phyloP scores from a whole-genome alignment of 116 monocot species.

The Dioscorea cayenensis region DNA sequence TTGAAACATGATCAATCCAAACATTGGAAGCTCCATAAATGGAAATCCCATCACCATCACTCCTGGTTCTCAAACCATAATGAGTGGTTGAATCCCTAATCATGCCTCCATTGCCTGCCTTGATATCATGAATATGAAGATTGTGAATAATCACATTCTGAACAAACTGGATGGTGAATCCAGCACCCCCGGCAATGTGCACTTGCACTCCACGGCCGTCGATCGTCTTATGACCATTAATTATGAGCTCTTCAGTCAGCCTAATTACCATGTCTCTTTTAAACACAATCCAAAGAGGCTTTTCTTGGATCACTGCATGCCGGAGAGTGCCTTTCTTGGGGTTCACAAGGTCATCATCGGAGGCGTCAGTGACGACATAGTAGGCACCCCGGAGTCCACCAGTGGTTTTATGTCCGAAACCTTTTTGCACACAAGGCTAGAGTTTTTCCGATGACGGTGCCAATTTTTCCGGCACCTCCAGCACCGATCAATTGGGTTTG shows the following conservation, averaged over 20 bases:
- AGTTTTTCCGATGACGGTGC: constrained; percentile 49
- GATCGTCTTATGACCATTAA: constrained; percentile 73
- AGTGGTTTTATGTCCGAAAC: constrained; percentile 54
- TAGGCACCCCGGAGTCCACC: constrained; percentile 47
- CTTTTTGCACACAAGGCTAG: constrained; percentile 59
- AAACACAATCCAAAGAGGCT: constrained; percentile 84
- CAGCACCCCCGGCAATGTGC: constrained; percentile 68
- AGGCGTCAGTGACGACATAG: constrained; percentile 71
- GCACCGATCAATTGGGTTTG: constrained; percentile 92
- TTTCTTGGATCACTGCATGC: constrained; percentile 51
- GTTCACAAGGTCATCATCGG: constrained; percentile 53
- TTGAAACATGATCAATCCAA: constrained; percentile 83
- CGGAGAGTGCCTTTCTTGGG: constrained; percentile 76
- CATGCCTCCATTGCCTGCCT: constrained; percentile 45
- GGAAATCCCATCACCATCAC: constrained; percentile 81
- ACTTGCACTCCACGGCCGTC: constrained; percentile 69
- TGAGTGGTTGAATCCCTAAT: constrained; percentile 55
- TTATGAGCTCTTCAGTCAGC: constrained; percentile 71
- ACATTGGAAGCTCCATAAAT: constrained; percentile 66
- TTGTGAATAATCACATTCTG: constrained; percentile 66
- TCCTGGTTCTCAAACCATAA: constrained; percentile 43
- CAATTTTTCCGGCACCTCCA: constrained; percentile 73
- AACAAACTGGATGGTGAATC: constrained; percentile 70
- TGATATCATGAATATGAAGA: constrained; percentile 64
- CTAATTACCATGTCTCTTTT: constrained; percentile 54